Conservation (phyloP, 139 green algal species). For the Pseudopediastrum boryanum region DNA sequence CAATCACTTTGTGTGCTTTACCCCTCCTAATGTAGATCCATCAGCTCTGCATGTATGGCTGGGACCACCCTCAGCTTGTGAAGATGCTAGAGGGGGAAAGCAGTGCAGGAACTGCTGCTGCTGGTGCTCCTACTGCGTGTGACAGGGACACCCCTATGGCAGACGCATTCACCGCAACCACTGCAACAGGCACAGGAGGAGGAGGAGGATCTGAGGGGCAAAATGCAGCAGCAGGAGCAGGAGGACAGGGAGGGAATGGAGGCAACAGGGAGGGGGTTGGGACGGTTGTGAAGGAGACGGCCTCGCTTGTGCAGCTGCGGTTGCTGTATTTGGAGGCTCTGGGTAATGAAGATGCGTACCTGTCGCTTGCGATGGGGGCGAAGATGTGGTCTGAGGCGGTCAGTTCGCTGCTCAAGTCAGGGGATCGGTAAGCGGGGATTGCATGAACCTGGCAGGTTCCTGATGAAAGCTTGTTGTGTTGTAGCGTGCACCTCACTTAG, state of each 20-base stretch:
- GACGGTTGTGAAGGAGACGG: background rate
- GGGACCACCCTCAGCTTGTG: constrained; percentile 27
- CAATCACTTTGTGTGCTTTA: too few species aligned
- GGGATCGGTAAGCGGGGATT: constrained; percentile 13
- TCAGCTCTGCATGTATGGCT: constrained; percentile 22
- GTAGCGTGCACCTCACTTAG: too few species aligned
- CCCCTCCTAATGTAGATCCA: background rate
- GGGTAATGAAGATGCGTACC: background rate
- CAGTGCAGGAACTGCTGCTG: too few species aligned
- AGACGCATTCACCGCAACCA: too few species aligned
- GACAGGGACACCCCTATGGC: too few species aligned
- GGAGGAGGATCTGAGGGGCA: too few species aligned
- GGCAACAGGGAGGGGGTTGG: too few species aligned
- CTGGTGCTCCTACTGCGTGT: too few species aligned
- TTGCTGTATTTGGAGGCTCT: constrained; percentile 4
- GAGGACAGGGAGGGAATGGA: background rate
- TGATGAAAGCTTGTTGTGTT: too few species aligned
- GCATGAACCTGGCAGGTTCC: too few species aligned
- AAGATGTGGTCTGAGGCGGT: constrained; percentile 14
- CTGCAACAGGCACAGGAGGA: too few species aligned
- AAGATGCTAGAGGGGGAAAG: background rate
- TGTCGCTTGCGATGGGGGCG: constrained; percentile 24
- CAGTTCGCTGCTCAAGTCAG: constrained; percentile 15
- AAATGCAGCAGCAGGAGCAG: background rate
- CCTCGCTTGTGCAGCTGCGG: constrained; percentile 29